Evolutionary conservation across 1,284 basidiomycete genomes (phyloP), one percentile per base, ranked within the genome.

Genomic region (Quambalaria eucalypti): DNA sequence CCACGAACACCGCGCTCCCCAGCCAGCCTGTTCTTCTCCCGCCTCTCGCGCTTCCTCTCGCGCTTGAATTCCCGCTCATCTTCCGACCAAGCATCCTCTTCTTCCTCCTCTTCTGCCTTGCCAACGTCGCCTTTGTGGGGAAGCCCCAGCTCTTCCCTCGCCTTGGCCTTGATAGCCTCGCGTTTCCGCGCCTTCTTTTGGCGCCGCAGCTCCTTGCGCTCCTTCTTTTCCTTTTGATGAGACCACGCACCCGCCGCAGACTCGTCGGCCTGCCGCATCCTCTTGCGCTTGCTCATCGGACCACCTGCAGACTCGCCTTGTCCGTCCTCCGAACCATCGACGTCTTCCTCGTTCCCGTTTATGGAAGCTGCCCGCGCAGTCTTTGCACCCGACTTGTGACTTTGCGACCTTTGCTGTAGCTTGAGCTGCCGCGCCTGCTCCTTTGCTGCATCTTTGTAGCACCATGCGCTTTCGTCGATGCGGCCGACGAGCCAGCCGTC

Each of bases 61-160:
- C 64, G 61, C 36, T 64, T 65, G 4, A 59, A 54, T 19, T 64
- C 64, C 8, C 66, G 62, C 48, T 67, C 66, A 33, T 70, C 68
- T 26, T 57, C 60, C 25, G 56, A 47, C 64, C 66, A 71, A 28
- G 64, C 65, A 28, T 65, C 61, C n/a, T 69, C 66, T 38, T 58
- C 57, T 12, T 64, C 61, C 0, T 59, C 61, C 0, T 70, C 62
- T 6, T 55, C 29, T 60, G 52, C 16, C 59, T 59, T 25, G n/a
- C n/a, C n/a, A n/a, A n/a, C n/a, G n/a, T n/a, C n/a, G n/a, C n/a
- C n/a, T 63, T 56, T 51, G 62, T 68, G 25, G 68, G 62, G 9
- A 57, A 55, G 21, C 64, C 66, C 68, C 61, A 68, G 21, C 3
- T 38, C 55, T n/a, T 46, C 46, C 21, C 39, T 46, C 12, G 48